A percentile compares a stretch with the other conserved stretches of the same genome.
Evolutionary conservation across 805 yeast genomes (phyloP).

Genomic region (Metschnikowia gruessii): DNA sequence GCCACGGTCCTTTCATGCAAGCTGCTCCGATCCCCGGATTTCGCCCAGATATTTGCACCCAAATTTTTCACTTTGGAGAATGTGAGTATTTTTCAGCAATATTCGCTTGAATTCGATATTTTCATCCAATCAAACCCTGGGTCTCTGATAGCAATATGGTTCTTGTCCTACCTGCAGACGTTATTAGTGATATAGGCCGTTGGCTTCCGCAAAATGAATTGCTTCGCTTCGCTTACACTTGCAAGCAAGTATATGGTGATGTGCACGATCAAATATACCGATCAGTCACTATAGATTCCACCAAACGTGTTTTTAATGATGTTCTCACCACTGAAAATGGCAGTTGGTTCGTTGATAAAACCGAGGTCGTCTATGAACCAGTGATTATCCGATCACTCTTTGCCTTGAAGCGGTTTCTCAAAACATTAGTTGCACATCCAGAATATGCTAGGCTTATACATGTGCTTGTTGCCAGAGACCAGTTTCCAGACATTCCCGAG

Average conservation of each 20-base stretch:
- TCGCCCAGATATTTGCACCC: slow-evolving; percentile 20
- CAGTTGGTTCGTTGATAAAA: neutral
- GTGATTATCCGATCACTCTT: slow-evolving; percentile 18
- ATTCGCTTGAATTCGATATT: neutral
- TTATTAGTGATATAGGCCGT: slow-evolving; percentile 7
- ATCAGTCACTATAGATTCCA: slow-evolving; percentile 14
- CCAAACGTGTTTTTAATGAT: slow-evolving; percentile 9
- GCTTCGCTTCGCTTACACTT: slow-evolving; percentile 14
- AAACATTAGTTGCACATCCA: slow-evolving; percentile 10
- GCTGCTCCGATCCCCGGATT: slow-evolving; percentile 21
- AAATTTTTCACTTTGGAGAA: slow-evolving; percentile 3
- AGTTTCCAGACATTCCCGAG: slow-evolving; percentile 17
- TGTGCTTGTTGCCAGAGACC: slow-evolving; percentile 8
- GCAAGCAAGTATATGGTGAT: slow-evolving; percentile 3
- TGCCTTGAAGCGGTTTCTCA: slow-evolving; percentile 15
- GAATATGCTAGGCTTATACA: slow-evolving; percentile 9
- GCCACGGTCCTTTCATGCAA: slow-evolving; percentile 3
- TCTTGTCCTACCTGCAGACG: slow-evolving; percentile 11
- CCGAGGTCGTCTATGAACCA: slow-evolving; percentile 5
- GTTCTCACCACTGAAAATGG: neutral
- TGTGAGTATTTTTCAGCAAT: neutral
- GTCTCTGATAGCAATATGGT: neutral
- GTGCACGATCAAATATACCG: slow-evolving; percentile 13
- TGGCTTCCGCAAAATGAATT: slow-evolving; percentile 15
- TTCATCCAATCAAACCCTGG: neutral